phyloP scores from a whole-genome alignment of 2,329 filamentous ascomycete genomes.

The Calonectria hawksworthii region DNA sequence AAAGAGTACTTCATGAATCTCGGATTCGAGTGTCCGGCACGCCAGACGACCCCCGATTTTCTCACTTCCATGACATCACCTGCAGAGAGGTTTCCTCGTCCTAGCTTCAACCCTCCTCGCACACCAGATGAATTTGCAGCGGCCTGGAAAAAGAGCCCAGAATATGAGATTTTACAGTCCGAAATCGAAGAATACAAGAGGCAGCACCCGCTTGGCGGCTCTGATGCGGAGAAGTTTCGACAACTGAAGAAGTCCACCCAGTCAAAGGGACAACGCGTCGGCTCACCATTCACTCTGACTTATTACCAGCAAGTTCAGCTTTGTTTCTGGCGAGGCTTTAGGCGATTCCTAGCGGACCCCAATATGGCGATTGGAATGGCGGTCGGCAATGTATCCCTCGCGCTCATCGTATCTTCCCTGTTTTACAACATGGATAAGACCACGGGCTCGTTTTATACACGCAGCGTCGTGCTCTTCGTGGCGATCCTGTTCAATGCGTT shows the following conservation, averaged over 20 bases:
- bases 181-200: constrained; percentile 50
- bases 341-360: constrained; percentile 51
- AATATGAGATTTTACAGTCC: constrained; percentile 11
- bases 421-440: constrained; percentile 61
- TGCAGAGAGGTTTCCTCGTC: constrained; percentile 47
- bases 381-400: constrained; percentile 44
- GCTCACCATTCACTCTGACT: constrained; percentile 63
- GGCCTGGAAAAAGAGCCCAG: constrained; percentile 47
- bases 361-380: constrained; percentile 11
- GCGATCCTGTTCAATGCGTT: constrained; percentile 66
- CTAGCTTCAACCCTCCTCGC: constrained; percentile 47
- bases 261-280: constrained; percentile 53
- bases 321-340: constrained; percentile 55
- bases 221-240: constrained; percentile 31
- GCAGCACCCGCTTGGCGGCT: constrained; percentile 39
- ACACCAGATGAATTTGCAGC: constrained; percentile 53
- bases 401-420: constrained; percentile 61
- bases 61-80: constrained; percentile 66
- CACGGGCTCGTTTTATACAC: constrained; percentile 59
- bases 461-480: constrained; percentile 64
- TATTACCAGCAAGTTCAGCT: constrained; percentile 60
- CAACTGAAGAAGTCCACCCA: constrained; percentile 37
- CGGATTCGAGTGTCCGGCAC: constrained; percentile 71
- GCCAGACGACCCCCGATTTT: constrained; percentile 75
- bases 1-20: constrained; percentile 72